A percentile compares a stretch with the other conserved stretches of the same genome.
These are phyloP conservation scores for Fusarium anthophilum DNA, from an alignment of 2,329 filamentous ascomycete species.

Conservation along the genomic window DNA sequence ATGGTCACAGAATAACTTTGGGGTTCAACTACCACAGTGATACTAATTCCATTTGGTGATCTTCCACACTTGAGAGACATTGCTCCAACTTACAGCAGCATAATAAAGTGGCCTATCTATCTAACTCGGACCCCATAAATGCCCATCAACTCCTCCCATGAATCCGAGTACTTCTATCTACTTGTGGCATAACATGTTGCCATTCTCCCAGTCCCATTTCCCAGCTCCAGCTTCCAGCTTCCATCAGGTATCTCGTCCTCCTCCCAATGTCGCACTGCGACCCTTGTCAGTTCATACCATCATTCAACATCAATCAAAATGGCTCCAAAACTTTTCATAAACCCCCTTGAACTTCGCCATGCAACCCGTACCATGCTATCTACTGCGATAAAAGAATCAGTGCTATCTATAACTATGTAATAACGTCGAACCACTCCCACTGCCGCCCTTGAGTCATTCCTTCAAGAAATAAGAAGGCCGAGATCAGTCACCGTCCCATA, in stretches of 20 bases:
- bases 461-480: not conserved
- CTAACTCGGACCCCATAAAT: slow-evolving; percentile 30
- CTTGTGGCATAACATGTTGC: slow-evolving; percentile 19
- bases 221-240: slow-evolving; percentile 4
- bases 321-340: slow-evolving; percentile 28
- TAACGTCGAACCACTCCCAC: slow-evolving; percentile 22
- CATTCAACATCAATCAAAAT: slow-evolving; percentile 35
- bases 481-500: not conserved
- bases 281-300: slow-evolving; percentile 33
- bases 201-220: slow-evolving; percentile 11
- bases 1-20: too few relatives aligned
- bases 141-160: slow-evolving; percentile 18
- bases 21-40: not conserved
- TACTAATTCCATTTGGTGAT: not conserved
- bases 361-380: slow-evolving; percentile 40
- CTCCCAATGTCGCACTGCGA: slow-evolving; percentile 7
- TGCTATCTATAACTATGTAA: slow-evolving; percentile 47
- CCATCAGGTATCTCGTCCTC: slow-evolving; percentile 31
- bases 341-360: slow-evolving; percentile 34
- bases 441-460: slow-evolving; percentile 13
- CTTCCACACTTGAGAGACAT: not conserved
- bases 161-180: slow-evolving; percentile 27
- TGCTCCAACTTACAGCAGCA: not conserved
- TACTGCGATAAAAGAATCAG: slow-evolving; percentile 39
- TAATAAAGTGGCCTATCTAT: slow-evolving; percentile 32